Base-by-base conservation (phyloP, 2,329 filamentous ascomycete species). In the Fusarium piperis region DNA sequence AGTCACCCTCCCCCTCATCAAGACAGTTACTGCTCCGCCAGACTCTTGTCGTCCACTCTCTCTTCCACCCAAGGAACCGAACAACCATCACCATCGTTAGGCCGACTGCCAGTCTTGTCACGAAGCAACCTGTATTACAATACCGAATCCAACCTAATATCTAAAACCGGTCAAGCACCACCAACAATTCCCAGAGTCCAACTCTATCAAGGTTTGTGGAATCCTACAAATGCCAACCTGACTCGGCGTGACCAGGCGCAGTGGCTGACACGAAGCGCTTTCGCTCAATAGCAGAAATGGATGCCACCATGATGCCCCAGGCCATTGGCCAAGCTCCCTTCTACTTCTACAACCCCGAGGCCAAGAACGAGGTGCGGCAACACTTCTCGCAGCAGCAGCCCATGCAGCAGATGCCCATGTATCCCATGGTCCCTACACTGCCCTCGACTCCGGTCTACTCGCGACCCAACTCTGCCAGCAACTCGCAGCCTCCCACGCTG, bases 301-400 rank as follows among this genome's bases (percentile, higher is more conserved):
- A 93, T 78, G 82, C 88, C 77, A 86, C 81, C 72, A 84, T 88
- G 84, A 86, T 88, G 84, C 79, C 83, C 77, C 89, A 88, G 81
- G 81, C 87, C 77, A 89, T 93, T 86, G 90, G 88, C 68, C 92
- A 93, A 83, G 89, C 91, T 73, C 86, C 93, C 65, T 97, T 94
- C 86, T 95, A 93, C 88, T 96, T 95, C 87, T 97, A 95, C 86
- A 92, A 90, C 78, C 90, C 92, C 73, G 93, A 96, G 76, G 87
- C 91, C 72, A 91, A 89, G 81, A 86, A 90, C 70, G 92, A 94
- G 80, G 88, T 88, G 78, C 88, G 91, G 78, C 92, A 95, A 83
- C 70, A 93, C 83, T 95, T 94, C 85, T 82, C 83, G 72, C 88
- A 90, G 68, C 88, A 90, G 79, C 89, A 88, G 67, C 83, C 84